Evolutionary conservation across 1,284 basidiomycete species (phyloP), one percentile per base, ranked within the genome.

Genomic region (Grifola frondosa): DNA sequence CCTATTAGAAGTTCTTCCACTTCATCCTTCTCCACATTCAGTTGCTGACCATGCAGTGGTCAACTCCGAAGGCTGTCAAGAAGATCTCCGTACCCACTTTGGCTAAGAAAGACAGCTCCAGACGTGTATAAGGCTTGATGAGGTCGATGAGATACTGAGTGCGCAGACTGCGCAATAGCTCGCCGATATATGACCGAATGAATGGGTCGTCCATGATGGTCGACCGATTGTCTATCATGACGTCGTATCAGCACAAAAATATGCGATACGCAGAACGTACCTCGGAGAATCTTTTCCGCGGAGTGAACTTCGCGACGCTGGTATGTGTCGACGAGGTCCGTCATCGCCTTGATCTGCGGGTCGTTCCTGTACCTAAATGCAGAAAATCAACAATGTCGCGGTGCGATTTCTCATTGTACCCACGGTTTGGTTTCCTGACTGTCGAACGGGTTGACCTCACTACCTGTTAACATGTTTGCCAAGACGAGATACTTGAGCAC

Each of bases 401-500:
- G 8, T 28, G 13, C 11, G 4, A 9, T 15, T 6, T 4, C 7
- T 8, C 4, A 11, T 6, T 22, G 8, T 5, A 71, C 82, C 57
- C 52, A 93, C 78, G 97, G 97, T 63, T 99, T 99, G 6, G 96
- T 99, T 71, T 99, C 97, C 67, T 99, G 96, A 59, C 91, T 96
- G 69, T 99, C 97, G 63, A 99, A 99, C 0, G 97, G 97, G 64
- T 99, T 97, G 68, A 99, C 97, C 60, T 96, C 93, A 60, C 91
- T 96, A 33, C 95, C 96, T 57, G 92, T 98, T 47, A 99, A 75
- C 95, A 99, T 98, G 68, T 98, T 95, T 4, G 95, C 92, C 24
- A 99, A 78, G 3, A 99, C 97, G 10, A 99, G 81, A 61, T 99
- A 99, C 68, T 99, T 99, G 52, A 99, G 79, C 5, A 99, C 96